These are phyloP conservation scores for Fomitiporia mediterranea DNA, from an alignment of 1,284 basidiomycete species.

Conservation along the genomic window DNA sequence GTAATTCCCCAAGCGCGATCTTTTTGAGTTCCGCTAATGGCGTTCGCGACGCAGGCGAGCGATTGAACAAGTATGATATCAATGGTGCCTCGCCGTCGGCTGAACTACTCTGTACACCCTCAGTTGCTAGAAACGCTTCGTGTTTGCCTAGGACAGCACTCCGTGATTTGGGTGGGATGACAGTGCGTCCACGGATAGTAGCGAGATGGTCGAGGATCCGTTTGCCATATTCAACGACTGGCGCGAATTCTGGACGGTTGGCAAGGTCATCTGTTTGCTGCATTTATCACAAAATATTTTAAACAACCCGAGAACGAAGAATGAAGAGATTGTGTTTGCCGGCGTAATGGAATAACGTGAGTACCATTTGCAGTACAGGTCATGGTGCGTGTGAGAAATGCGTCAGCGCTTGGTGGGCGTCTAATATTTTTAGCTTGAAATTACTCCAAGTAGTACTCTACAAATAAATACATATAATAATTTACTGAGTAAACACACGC, in stretches of 20 bases:
- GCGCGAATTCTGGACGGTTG: constrained; percentile 8
- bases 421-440: neutral
- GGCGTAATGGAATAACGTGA: neutral
- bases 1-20: constrained; percentile 12
- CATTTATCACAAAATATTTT: neutral
- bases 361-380: neutral
- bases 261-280: constrained; percentile 6
- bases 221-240: constrained; percentile 18
- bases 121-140: constrained; percentile 10
- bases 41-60: neutral
- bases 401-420: neutral
- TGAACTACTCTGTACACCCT: neutral
- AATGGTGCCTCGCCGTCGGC: neutral
- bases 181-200: constrained; percentile 13
- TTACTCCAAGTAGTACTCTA: neutral
- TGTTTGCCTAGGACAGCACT: constrained; percentile 8
- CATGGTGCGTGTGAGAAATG: neutral
- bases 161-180: constrained; percentile 10
- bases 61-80: constrained; percentile 17
- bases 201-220: constrained; percentile 12
- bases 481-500: neutral
- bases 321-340: neutral
- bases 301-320: no score
- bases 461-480: neutral
- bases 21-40: constrained; percentile 4